Conservation (phyloP, 176 grass and related monocot genomes). For the Eragrostis curvula region DNA sequence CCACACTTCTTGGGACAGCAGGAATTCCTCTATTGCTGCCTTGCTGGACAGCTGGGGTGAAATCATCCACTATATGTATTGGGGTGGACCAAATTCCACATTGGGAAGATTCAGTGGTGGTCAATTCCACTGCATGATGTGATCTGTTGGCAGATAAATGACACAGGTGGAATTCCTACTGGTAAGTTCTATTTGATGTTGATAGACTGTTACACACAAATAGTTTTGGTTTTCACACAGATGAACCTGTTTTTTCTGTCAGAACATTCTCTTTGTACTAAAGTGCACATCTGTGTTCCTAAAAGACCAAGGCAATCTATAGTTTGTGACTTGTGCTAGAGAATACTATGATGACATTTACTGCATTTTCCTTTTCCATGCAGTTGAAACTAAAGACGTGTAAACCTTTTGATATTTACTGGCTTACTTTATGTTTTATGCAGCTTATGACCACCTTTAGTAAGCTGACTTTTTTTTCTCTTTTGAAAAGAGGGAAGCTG, state of each 20-base stretch:
- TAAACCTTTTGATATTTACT: constrained; percentile 22
- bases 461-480: neutral
- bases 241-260: constrained; percentile 6
- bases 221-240: neutral
- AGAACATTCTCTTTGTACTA: neutral
- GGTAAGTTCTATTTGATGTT: constrained; percentile 45
- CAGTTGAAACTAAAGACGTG: neutral
- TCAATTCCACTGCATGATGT: constrained; percentile 41
- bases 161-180: neutral
- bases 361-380: neutral
- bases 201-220: constrained; percentile 36
- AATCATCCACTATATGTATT: constrained; percentile 31
- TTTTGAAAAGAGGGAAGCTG: neutral
- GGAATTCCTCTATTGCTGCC: neutral
- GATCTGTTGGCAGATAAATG: constrained; percentile 33
- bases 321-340: neutral
- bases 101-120: constrained; percentile 12
- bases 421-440: constrained; percentile 1
- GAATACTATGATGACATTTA: neutral
- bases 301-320: neutral
- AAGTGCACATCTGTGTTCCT: neutral
- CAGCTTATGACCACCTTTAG: neutral
- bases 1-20: constrained; percentile 24
- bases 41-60: constrained; percentile 42
- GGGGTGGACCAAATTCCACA: constrained; percentile 31